Evolutionary conservation across 2,329 filamentous ascomycete genomes (phyloP).

Genomic region (Penicillium sp.): DNA sequence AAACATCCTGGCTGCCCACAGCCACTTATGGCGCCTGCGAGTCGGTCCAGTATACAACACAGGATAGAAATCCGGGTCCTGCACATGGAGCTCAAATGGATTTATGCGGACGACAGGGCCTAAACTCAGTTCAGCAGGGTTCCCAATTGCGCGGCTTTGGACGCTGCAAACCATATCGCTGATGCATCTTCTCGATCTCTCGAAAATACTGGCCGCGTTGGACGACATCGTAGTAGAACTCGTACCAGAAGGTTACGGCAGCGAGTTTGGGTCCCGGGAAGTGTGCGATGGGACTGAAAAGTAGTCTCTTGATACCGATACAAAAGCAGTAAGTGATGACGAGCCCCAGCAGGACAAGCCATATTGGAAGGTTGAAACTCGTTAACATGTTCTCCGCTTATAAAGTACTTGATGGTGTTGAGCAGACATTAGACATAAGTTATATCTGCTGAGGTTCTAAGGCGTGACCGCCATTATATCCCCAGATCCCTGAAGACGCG

Average conservation of each 20-base stretch:
- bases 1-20: conserved; percentile 9
- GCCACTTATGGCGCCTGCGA: conserved; percentile 4
- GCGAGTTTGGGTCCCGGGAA: conserved; percentile 4
- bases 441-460: not conserved
- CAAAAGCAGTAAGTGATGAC: not conserved
- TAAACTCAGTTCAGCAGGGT: not conserved
- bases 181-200: not conserved
- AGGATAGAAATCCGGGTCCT: conserved; percentile 7
- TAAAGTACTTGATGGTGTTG: not conserved
- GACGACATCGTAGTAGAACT: conserved; percentile 10
- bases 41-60: conserved; percentile 9
- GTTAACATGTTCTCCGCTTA: not conserved
- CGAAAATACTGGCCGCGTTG: conserved; percentile 3
- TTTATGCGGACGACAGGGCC: conserved; percentile 11
- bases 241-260: conserved; percentile 9
- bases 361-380: not conserved
- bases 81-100: conserved; percentile 5
- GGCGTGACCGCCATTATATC: not conserved
- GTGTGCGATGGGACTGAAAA: conserved; percentile 1
- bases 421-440: not conserved
- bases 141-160: not conserved
- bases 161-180: not conserved
- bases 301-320: not conserved
- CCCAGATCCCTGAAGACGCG: not conserved
- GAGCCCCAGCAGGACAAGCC: not conserved